These are phyloP conservation scores for Neurospora cerealis DNA, from an alignment of 495 filamentous ascomycete species.

Conservation along the genomic window DNA sequence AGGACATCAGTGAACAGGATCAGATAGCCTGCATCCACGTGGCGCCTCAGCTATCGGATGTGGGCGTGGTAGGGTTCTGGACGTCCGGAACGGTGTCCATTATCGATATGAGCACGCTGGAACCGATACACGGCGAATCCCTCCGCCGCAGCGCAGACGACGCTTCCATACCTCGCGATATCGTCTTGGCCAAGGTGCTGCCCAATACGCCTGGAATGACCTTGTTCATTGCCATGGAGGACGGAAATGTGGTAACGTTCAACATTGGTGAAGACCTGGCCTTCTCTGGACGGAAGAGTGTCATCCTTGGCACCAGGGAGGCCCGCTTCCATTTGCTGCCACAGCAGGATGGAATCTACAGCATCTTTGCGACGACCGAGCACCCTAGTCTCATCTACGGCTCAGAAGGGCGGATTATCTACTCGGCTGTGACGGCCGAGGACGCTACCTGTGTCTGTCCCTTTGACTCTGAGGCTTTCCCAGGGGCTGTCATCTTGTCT, in stretches of 20 bases:
- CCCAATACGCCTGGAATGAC: conserved; percentile 48
- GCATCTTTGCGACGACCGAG: conserved; percentile 89
- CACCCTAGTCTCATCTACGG: conserved; percentile 89
- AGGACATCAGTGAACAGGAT: conserved; percentile 50
- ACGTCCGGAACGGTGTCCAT: conserved; percentile 64
- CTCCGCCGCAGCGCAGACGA: conserved; percentile 49
- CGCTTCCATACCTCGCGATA: conserved; percentile 69
- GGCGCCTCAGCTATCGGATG: conserved; percentile 27
- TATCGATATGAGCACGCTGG: conserved; percentile 52
- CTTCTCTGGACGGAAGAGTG: conserved; percentile 63
- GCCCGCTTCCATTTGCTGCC: conserved; percentile 72
- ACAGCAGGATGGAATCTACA: conserved; percentile 47
- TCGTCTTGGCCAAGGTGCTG: conserved; percentile 68
- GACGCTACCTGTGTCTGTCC: conserved; percentile 69
- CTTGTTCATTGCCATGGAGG: conserved; percentile 87
- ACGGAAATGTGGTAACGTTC: conserved; percentile 86
- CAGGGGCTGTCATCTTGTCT: conserved; percentile 69
- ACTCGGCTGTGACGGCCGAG: conserved; percentile 91
- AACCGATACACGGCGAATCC: conserved; percentile 35
- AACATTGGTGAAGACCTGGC: conserved; percentile 51
- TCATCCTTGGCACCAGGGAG: conserved; percentile 79
- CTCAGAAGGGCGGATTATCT: conserved; percentile 77
- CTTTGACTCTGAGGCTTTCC: conserved; percentile 74
- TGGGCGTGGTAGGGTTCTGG: conserved; percentile 80
- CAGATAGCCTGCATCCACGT: conserved; percentile 77